Evolutionary conservation across 192 early-diverging fungal species (phyloP).

Genomic region (Coemansia asiatica): DNA sequence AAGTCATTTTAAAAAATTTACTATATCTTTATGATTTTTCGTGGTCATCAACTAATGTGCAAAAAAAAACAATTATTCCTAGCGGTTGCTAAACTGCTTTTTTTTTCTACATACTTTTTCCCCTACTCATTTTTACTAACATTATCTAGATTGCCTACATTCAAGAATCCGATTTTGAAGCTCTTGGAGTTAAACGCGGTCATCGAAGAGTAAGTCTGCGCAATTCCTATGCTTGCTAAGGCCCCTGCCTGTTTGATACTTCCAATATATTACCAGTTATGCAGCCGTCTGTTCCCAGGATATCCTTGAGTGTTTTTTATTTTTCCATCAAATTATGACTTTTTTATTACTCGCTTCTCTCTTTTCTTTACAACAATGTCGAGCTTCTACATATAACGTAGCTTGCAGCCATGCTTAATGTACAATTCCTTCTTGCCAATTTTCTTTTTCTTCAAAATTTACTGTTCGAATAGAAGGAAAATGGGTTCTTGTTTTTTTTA

Average conservation of each 20-base stretch:
- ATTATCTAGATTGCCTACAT: constrained; percentile 44
- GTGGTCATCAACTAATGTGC: not conserved
- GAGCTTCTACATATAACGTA: constrained; percentile 8
- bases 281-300: not conserved
- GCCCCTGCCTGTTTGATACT: not conserved
- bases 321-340: not conserved
- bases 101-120: not conserved
- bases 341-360: not conserved
- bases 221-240: not conserved
- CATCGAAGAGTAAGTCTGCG: constrained; percentile 47
- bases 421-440: not conserved
- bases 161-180: constrained; percentile 52
- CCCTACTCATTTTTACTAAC: not conserved
- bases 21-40: not conserved
- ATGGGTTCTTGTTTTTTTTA: not conserved
- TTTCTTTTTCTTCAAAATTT: too few species aligned
- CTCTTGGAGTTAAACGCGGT: constrained; percentile 47
- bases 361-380: constrained; percentile 1
- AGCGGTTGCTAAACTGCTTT: not conserved
- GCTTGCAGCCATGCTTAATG: constrained; percentile 2
- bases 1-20: constrained; percentile 14
- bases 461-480: too few species aligned
- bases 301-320: not conserved
- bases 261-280: not conserved
- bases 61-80: not conserved